Conservation (phyloP, 2,329 filamentous ascomycete genomes). For the Xylogone sp. region DNA sequence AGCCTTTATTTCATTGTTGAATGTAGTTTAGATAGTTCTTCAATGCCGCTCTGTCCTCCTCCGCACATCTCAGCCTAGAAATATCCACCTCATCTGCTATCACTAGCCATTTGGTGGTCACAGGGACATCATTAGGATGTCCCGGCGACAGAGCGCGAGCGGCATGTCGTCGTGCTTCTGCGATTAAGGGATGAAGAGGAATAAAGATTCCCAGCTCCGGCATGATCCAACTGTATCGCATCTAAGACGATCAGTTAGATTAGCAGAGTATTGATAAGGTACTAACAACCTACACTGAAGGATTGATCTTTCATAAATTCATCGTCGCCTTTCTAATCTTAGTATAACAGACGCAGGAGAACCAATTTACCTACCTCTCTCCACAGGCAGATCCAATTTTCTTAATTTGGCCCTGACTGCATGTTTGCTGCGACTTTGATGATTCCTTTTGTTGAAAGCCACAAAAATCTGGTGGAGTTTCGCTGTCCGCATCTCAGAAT, state of each 20-base stretch:
- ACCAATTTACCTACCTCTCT: no score
- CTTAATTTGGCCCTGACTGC: no score
- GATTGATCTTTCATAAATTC: no score
- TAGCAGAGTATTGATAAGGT: no score
- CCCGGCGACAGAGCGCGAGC: not conserved
- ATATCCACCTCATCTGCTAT: slow-evolving; percentile 4
- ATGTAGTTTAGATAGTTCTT: slow-evolving; percentile 6
- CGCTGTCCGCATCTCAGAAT: no score
- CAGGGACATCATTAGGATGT: slow-evolving; percentile 3
- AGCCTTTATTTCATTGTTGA: slow-evolving; percentile 3
- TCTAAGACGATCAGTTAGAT: not conserved
- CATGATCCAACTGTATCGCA: slow-evolving; percentile 3
- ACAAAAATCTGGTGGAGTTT: no score
- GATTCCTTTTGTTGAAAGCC: no score
- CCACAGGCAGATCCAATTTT: no score
- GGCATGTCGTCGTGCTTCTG: slow-evolving; percentile 5
- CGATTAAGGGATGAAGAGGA: slow-evolving; percentile 10
- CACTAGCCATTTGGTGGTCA: not conserved
- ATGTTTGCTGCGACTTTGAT: no score
- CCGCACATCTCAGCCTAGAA: slow-evolving; percentile 5
- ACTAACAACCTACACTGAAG: no score
- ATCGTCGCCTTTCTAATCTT: no score
- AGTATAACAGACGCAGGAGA: no score
- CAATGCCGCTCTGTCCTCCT: slow-evolving; percentile 6
- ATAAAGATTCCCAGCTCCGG: slow-evolving; percentile 9